Evolutionary conservation across 2,329 filamentous ascomycete species (phyloP).

Genomic region (Magnaporthiopsis poae): DNA sequence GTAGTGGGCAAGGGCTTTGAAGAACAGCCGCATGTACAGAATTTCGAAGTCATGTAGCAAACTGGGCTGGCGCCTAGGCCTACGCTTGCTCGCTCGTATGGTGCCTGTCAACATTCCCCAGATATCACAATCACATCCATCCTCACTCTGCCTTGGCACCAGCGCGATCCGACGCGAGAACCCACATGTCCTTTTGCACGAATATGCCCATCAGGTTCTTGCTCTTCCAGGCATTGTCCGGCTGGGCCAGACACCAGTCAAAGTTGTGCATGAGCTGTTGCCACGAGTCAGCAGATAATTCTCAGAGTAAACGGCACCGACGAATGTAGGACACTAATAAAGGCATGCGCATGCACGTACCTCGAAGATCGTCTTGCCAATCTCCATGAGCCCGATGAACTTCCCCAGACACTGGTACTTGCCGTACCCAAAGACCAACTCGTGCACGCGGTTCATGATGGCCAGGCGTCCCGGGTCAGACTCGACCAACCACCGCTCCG

Average conservation of each 20-base stretch:
- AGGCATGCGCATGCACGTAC: slow-evolving; percentile 8
- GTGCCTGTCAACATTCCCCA: neutral
- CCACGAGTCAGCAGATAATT: neutral
- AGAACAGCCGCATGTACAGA: no score
- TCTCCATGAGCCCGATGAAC: slow-evolving; percentile 21
- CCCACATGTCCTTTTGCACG: neutral
- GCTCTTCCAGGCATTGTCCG: neutral
- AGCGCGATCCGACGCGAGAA: neutral
- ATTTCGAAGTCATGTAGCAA: no score
- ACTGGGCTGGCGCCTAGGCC: no score
- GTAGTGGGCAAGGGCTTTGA: no score
- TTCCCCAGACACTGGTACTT: slow-evolving; percentile 22
- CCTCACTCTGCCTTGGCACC: neutral
- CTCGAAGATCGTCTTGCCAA: slow-evolving; percentile 21
- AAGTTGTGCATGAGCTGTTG: slow-evolving; percentile 5
- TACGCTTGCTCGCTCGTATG: no score
- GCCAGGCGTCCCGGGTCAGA: slow-evolving; percentile 19
- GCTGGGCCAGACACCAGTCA: neutral
- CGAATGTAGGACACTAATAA: neutral
- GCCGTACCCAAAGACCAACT: slow-evolving; percentile 22
- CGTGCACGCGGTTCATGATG: slow-evolving; percentile 15
- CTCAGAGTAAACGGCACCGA: neutral
- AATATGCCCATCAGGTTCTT: slow-evolving; percentile 2
- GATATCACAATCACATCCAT: neutral
- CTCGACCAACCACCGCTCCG: slow-evolving; percentile 32